These are phyloP conservation scores for Phytophthora ramorum DNA, from an alignment of 352 stramenopile species.

Conservation along the genomic window DNA sequence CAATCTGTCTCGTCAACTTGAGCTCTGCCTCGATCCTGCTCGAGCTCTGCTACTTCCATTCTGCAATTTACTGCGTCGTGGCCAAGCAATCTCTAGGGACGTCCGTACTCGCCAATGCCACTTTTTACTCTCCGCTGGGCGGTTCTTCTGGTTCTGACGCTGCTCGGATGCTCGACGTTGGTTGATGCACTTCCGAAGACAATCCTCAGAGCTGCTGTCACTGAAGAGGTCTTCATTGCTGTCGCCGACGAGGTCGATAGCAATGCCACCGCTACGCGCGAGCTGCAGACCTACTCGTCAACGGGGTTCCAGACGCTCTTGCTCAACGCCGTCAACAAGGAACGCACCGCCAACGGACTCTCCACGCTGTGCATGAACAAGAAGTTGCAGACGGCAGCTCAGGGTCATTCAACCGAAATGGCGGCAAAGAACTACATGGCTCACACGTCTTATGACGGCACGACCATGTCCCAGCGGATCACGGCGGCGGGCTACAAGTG, in stretches of 20 bases:
- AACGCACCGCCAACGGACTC: slow-evolving; percentile 43
- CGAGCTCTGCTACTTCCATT: slow-evolving; percentile 1
- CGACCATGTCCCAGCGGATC: slow-evolving; percentile 38
- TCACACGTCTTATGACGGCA: slow-evolving; percentile 46
- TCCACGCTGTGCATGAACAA: slow-evolving; percentile 39
- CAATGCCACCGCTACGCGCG: slow-evolving; percentile 9
- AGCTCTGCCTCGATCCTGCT: background rate
- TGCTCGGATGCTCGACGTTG: slow-evolving; percentile 4
- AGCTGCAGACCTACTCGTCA: slow-evolving; percentile 34
- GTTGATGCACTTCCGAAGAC: background rate
- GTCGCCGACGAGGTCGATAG: no score
- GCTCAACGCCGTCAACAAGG: slow-evolving; percentile 49
- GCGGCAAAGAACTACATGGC: slow-evolving; percentile 48
- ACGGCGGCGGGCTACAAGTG: slow-evolving; percentile 47
- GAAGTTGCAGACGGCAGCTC: slow-evolving; percentile 25
- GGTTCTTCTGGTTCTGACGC: slow-evolving; percentile 1
- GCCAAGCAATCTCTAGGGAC: background rate
- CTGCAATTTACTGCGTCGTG: slow-evolving; percentile 15
- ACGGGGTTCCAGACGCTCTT: slow-evolving; percentile 37
- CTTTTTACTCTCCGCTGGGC: background rate
- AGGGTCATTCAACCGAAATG: slow-evolving; percentile 33
- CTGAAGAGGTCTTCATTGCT: slow-evolving; percentile 5
- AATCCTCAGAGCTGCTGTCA: slow-evolving; percentile 8
- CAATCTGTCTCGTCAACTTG: background rate
- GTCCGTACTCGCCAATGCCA: background rate